Base-by-base conservation (phyloP, 2,329 filamentous ascomycete species). In the Venturiaceae sp. region DNA sequence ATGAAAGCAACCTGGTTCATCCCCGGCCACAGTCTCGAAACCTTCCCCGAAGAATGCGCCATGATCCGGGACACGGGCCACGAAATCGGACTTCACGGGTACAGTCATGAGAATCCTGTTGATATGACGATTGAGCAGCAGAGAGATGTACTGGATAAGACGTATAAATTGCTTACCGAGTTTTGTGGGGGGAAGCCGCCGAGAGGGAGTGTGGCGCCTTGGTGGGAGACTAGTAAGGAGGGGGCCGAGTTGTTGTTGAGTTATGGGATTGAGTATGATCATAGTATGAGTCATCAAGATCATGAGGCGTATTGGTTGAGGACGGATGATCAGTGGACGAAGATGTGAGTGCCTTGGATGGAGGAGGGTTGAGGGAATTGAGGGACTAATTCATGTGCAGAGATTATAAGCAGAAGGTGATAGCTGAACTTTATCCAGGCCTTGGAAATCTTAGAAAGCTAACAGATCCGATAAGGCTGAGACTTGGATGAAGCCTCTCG, bases 81-180 rank as follows among this genome's bases (percentile, higher is more conserved):
- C 65, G 84, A 87, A 66, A 83, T 81, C 60, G 84, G 84, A 1
- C 76, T 87, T 5, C 87, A 90, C 62, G 87, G 74, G 3, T 90
- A 90, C 71, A 83, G 80, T 0, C 86, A 90, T 65, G 87, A 90
- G 67, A 90, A 90, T 64, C 86, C 87, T 0, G 77, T 76, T 0
- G 81, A 84, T 58, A 88, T 90, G 86, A 86, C 79, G 0, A 68
- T 87, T 1, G 86, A 90, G 66, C 88, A 92, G 71, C 87, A 92
- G 69, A 80, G 80, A 14, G 86, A 88, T 59, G 84, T 92, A 16
- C 78, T 92, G 6, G 84, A 87, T 65, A 88, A 88, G 71, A 89
- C 86, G 21, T 53, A 36, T 37, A 79, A 80, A 23, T 77, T 90
- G 71, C 78, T 90, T 34, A 88, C 83, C 0, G 82, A 86, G 0